Percentiles rank a stretch among this genome's conserved stretches.
Evolutionary conservation across 495 filamentous ascomycete species (phyloP).

Genomic region (Penicillium flavigenum): DNA sequence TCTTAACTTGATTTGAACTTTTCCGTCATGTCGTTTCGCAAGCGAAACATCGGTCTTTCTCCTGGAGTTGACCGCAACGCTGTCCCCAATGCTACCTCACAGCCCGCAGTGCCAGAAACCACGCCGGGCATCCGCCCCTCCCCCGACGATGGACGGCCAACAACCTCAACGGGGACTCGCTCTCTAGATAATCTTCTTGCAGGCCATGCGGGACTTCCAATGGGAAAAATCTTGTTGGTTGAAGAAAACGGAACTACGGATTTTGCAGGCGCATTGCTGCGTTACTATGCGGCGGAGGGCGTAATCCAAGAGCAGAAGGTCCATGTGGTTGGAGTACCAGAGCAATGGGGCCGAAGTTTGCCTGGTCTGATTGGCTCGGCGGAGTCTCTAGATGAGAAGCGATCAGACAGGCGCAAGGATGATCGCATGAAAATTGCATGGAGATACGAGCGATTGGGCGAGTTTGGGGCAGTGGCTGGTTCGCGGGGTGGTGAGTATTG

Average conservation of each 20-base stretch:
- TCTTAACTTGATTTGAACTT: neutral
- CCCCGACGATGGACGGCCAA: conserved; percentile 80
- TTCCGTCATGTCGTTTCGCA: conserved; percentile 78
- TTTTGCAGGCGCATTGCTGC: conserved; percentile 78
- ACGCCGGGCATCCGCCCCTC: conserved; percentile 79
- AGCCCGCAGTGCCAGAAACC: conserved; percentile 41
- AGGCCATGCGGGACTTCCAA: conserved; percentile 81
- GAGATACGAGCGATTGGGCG: conserved; percentile 86
- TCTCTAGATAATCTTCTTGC: conserved; percentile 84
- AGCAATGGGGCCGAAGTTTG: conserved; percentile 78
- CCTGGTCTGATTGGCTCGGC: conserved; percentile 65
- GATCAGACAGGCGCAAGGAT: conserved; percentile 40
- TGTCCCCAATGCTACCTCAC: conserved; percentile 28
- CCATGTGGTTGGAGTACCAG: conserved; percentile 76
- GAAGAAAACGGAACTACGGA: conserved; percentile 95
- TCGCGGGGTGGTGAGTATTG: conserved; percentile 51
- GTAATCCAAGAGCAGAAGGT: conserved; percentile 87
- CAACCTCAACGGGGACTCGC: conserved; percentile 85
- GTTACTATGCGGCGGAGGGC: conserved; percentile 92
- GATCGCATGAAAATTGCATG: conserved; percentile 99
- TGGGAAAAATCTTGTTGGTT: conserved; percentile 79
- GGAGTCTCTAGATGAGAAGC: conserved; percentile 45
- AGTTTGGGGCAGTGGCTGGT: conserved; percentile 55
- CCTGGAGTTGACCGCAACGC: conserved; percentile 37
- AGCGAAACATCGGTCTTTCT: conserved; percentile 74